These are phyloP conservation scores for Amaranthus cruentus DNA, from an alignment of 148 eudicot genomes.

Conservation along the genomic window DNA sequence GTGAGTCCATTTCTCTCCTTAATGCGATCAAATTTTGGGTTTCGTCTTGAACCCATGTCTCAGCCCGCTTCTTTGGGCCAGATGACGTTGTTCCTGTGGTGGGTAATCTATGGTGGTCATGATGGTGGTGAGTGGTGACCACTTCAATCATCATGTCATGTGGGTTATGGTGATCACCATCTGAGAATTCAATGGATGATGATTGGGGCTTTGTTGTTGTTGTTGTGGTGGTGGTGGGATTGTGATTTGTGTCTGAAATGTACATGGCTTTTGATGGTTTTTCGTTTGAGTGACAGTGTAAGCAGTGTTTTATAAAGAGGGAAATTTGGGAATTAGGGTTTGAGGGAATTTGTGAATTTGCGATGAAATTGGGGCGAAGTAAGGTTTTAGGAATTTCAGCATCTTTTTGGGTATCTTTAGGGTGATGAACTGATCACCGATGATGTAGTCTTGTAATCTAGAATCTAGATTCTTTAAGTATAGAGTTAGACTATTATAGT, in stretches of 20 bases:
- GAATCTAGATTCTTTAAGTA: too few relatives aligned
- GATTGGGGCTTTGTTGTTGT: conserved; percentile 15
- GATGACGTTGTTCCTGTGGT: not conserved
- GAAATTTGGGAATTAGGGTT: not conserved
- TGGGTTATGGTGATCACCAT: conserved; percentile 17
- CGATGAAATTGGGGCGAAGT: not conserved
- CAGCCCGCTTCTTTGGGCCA: conserved; percentile 67
- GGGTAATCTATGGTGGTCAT: not conserved
- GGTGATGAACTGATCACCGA: too few relatives aligned
- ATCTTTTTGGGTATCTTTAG: not conserved
- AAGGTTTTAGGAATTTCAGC: conserved; percentile 3
- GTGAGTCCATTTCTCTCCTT: conserved; percentile 53
- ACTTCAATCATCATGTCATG: conserved; percentile 49
- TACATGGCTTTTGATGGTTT: conserved; percentile 25
- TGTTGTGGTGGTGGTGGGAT: conserved; percentile 10
- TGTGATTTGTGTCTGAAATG: conserved; percentile 31
- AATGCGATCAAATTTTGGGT: conserved; percentile 52
- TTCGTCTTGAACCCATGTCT: conserved; percentile 85
- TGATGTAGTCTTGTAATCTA: too few relatives aligned
- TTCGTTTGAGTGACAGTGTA: not conserved
- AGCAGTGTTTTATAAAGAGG: not conserved
- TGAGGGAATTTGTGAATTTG: not conserved
- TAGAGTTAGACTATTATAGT: too few relatives aligned
- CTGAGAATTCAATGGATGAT: conserved; percentile 29
- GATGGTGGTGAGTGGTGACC: conserved; percentile 28